Conservation (phyloP, 306 rosid species). For the Prunus salicina region DNA sequence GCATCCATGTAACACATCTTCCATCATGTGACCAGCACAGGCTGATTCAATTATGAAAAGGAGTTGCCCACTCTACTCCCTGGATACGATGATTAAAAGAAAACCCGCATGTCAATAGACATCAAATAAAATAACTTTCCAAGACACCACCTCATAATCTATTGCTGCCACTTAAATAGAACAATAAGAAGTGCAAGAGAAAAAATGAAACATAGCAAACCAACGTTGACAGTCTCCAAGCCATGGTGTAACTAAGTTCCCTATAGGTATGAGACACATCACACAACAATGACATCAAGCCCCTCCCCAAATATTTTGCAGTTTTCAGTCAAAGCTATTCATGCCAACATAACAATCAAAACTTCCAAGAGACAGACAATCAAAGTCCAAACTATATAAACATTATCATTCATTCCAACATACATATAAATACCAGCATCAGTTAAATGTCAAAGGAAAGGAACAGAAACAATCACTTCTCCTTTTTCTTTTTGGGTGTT, state of each 20-base stretch:
- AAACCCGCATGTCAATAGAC: conserved; percentile 22
- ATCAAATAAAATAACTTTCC: conserved; percentile 24
- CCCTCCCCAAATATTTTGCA: neutral
- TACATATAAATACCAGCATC: too few species aligned
- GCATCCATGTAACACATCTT: conserved; percentile 31
- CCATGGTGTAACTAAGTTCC: neutral
- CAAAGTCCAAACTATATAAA: neutral
- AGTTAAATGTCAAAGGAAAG: neutral
- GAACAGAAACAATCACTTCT: neutral
- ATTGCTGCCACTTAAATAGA: conserved; percentile 10
- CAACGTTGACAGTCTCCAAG: neutral
- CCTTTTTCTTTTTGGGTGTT: neutral
- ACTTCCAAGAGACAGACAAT: neutral
- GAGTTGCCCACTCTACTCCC: conserved; percentile 36
- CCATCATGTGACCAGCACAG: conserved; percentile 38
- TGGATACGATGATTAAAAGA: conserved; percentile 37
- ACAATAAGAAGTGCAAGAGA: conserved; percentile 5
- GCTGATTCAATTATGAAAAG: conserved; percentile 40
- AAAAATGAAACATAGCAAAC: neutral
- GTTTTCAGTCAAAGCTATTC: neutral
- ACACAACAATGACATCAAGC: neutral
- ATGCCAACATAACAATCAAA: neutral
- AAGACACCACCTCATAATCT: conserved; percentile 23
- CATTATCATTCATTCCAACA: neutral
- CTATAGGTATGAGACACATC: neutral